Evolutionary conservation across 2,329 filamentous ascomycete genomes (phyloP), one percentile per base, ranked within the genome.

Genomic region (Colletotrichum aenigma): DNA sequence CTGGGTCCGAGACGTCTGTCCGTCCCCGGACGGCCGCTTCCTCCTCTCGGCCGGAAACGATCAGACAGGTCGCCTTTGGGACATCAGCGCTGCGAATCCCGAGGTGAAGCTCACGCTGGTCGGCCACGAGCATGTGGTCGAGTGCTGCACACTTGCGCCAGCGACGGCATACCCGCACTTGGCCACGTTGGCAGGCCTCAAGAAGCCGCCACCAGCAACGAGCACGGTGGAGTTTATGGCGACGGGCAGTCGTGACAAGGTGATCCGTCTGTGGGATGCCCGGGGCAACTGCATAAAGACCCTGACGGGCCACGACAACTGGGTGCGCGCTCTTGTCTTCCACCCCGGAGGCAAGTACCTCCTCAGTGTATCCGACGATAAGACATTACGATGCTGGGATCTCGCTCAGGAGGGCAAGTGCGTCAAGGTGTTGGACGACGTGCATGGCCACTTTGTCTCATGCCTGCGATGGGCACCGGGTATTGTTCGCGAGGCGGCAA

Each of bases 331-430:
- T 1, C 85, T 98, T 7, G 92, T 95, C 12, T 98, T 98, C 83
- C 96, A 98, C 81, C 96, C 96, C 0, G 94, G 95, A 10, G 96
- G 96, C 58, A 97, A 96, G 84, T 98, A 97, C 81, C 89, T 98
- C 2, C 86, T 98, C 7, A 96, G 94, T 8, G 95, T 94, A 24
- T 91, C 94, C 18, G 96, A 98, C 83, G 96, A 98, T 86, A 98
- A 97, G 87, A 96, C 95, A 6, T 89, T 98, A 75, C 90, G 96
- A 71, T 98, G 96, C 87, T 98, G 96, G 96, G 96, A 98, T 86
- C 87, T 98, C 30, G 90, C 91, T 30, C 96, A 98, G 82, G 96
- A 98, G 83, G 95, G 95, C 56, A 96, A 96, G 81, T 96, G 95
- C 80, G 95, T 98, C 79, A 96, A 96, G 84, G 93, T 92, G 1